Evolutionary conservation across 495 filamentous ascomycete genomes (phyloP).

Genomic region (Oidiodendron maius): DNA sequence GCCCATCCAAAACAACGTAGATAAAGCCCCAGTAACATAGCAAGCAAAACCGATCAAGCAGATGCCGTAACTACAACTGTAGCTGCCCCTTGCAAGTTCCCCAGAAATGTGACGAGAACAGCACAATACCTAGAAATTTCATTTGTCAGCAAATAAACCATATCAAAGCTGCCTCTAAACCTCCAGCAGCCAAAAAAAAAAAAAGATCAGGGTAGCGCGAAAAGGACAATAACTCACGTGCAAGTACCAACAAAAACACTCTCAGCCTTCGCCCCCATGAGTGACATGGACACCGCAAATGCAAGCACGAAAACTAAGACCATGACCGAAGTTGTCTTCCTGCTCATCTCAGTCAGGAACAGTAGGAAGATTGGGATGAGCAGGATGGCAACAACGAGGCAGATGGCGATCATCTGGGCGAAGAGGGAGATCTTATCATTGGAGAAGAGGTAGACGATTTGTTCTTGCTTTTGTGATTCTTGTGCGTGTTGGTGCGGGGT

Average conservation of each 20-base stretch:
- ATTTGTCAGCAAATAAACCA: neutral
- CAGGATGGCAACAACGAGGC: neutral
- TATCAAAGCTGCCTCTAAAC: neutral
- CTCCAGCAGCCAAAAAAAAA: too few relatives aligned
- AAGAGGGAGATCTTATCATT: neutral
- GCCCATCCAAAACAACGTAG: too few relatives aligned
- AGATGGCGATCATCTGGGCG: neutral
- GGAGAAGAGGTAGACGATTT: neutral
- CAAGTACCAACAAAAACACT: slow-evolving; percentile 4
- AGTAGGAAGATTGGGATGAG: slow-evolving; percentile 3
- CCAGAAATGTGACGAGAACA: neutral
- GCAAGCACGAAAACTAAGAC: neutral
- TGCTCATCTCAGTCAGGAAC: neutral
- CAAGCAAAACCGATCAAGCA: too few relatives aligned
- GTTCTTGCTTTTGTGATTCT: too few relatives aligned
- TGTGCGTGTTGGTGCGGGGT: too few relatives aligned
- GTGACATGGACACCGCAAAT: neutral
- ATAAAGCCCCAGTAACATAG: too few relatives aligned
- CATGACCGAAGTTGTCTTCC: neutral
- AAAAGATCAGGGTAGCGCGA: too few relatives aligned
- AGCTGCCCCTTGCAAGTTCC: neutral
- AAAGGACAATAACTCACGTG: slow-evolving; percentile 11
- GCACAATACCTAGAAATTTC: neutral
- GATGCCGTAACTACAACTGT: too few relatives aligned
- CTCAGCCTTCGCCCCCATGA: slow-evolving; percentile 3